Conservation (phyloP, 2,329 filamentous ascomycete species). For the Gremmenia infestans region DNA sequence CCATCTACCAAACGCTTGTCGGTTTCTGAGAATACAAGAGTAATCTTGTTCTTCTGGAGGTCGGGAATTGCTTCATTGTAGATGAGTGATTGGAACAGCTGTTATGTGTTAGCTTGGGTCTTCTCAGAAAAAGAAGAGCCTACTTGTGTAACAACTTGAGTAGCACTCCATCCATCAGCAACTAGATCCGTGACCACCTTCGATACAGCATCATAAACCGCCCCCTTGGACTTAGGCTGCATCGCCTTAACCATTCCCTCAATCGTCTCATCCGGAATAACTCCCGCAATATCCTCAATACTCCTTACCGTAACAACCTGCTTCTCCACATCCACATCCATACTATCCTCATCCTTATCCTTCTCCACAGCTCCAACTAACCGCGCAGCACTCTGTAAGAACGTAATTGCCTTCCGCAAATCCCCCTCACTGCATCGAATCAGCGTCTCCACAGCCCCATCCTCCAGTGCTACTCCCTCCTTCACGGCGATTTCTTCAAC, state of each 20-base stretch:
- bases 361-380: slow-evolving; percentile 64
- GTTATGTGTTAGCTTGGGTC: slow-evolving; percentile 4
- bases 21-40: slow-evolving; percentile 83
- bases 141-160: slow-evolving; percentile 79
- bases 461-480: slow-evolving; percentile 71
- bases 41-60: slow-evolving; percentile 83
- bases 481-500: slow-evolving; percentile 76
- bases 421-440: slow-evolving; percentile 90
- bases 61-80: slow-evolving; percentile 82
- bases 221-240: slow-evolving; percentile 60
- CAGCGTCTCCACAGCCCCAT: slow-evolving; percentile 76
- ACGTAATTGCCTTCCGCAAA: slow-evolving; percentile 92
- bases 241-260: slow-evolving; percentile 68
- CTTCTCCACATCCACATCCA: slow-evolving; percentile 50
- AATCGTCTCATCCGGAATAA: slow-evolving; percentile 75
- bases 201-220: slow-evolving; percentile 68
- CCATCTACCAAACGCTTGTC: slow-evolving; percentile 95
- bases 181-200: slow-evolving; percentile 84
- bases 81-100: slow-evolving; percentile 78
- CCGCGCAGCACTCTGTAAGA: slow-evolving; percentile 87
- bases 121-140: slow-evolving; percentile 21
- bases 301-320: slow-evolving; percentile 70
- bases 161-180: slow-evolving; percentile 94
- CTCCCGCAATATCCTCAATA: slow-evolving; percentile 92
- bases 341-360: slow-evolving; percentile 38